Conservation (phyloP, 176 grass and related monocot genomes). For the Saccharum spontaneum region DNA sequence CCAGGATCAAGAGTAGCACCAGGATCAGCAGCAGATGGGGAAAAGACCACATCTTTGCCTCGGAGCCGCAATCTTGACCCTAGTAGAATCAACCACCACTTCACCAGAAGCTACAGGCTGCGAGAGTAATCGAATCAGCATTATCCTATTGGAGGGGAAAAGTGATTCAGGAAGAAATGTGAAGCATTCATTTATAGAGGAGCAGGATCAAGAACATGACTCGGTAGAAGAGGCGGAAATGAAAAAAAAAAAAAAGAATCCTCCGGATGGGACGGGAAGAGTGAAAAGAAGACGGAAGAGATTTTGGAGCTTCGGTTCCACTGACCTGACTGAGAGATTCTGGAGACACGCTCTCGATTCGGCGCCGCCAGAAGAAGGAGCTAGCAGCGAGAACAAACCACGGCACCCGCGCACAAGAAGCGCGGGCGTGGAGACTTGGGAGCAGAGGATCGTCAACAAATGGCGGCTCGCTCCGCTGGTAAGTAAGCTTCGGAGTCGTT, state of each 20-base stretch:
- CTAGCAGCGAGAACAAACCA: not conserved
- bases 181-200: not conserved
- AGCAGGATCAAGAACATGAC: not conserved
- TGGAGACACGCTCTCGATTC: not conserved
- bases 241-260: too few species aligned
- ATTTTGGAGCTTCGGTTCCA: not conserved
- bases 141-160: not conserved
- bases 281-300: not conserved
- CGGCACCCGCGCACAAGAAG: not conserved
- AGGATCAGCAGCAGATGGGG: constrained; percentile 4
- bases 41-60: constrained; percentile 25
- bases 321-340: constrained; percentile 9
- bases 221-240: too few species aligned
- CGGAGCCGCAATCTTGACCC: not conserved
- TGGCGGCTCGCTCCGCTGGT: not conserved
- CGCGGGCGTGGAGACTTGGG: not conserved
- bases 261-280: not conserved
- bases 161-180: not conserved
- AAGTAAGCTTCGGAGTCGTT: not conserved
- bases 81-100: not conserved
- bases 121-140: not conserved
- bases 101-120: not conserved
- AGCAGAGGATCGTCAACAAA: constrained; percentile 2
- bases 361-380: not conserved
- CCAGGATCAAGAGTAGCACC: not conserved